Conservation (phyloP, 345 rosid genomes). For the Carallia pectinifolia region DNA sequence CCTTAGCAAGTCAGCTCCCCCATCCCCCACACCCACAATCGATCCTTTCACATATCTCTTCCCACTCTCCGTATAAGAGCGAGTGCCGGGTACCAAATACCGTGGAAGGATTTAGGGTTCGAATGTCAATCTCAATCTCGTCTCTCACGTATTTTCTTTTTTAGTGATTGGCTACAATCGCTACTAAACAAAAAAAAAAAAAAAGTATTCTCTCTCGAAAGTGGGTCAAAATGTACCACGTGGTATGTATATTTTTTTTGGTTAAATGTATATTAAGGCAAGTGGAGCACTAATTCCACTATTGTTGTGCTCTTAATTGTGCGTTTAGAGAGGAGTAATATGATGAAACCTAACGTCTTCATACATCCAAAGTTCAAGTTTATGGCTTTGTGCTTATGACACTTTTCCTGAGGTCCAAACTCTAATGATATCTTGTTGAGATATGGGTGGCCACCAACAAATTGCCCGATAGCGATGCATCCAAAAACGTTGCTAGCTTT, state of each 20-base stretch:
- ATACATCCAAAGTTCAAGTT: neutral
- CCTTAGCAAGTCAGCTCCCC: neutral
- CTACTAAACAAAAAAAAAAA: too few relatives aligned
- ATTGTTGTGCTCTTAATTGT: conserved; percentile 13
- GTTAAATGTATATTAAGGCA: too few relatives aligned
- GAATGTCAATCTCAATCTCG: too few relatives aligned
- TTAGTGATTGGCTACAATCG: too few relatives aligned
- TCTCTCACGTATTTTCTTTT: too few relatives aligned
- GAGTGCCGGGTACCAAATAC: neutral
- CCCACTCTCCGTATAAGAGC: neutral
- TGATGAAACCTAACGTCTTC: too few relatives aligned
- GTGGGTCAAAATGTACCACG: conserved; percentile 7
- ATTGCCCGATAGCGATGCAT: too few relatives aligned
- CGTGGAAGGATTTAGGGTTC: too few relatives aligned
- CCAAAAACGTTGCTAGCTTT: too few relatives aligned
- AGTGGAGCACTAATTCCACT: conserved; percentile 34
- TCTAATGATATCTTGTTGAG: neutral
- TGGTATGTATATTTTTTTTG: too few relatives aligned
- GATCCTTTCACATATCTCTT: neutral
- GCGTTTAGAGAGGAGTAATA: neutral
- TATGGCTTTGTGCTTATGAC: neutral
- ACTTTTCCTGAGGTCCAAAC: neutral
- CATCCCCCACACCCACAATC: neutral
- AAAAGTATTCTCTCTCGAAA: conserved; percentile 2
- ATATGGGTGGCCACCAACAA: too few relatives aligned